Base-by-base conservation (phyloP, 192 early-diverging fungal species). In the Pecoramyces ruminantium region DNA sequence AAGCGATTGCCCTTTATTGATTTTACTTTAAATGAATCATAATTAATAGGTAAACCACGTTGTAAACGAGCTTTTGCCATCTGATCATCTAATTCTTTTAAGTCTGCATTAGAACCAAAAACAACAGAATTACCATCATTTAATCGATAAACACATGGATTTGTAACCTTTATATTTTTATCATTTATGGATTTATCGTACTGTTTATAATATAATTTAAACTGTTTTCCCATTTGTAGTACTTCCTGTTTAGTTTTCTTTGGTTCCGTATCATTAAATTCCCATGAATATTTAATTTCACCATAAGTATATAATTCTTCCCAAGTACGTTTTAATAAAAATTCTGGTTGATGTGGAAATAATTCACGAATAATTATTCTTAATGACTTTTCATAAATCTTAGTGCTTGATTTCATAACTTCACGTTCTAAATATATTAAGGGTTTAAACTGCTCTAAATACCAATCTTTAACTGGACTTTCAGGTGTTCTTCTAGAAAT, bases 341-440 rank as follows among this genome's bases (percentile, higher is more conserved):
- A 67, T n/a, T 67, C 51, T 11, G 51, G 51, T 67, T 67, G 51
- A 67, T 67, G 51, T 3, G 51, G 51, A n/a, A 67, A 67, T 4
- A 67, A 6, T 21, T 67, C 51, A n/a, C 51, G 51, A 11, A 67
- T 67, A 67, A 67, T 67, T 5, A 67, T 8, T 11, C 9, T 67
- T 21, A 67, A 67, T n/a, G 51, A 67, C n/a, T 67, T 67, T 67
- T 27, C 51, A 67, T 67, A 67, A 2, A 67, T 9, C n/a, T n/a
- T 16, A 9, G 51, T 67, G 9, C 51, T 4, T 3, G 51, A 67
- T 27, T n/a, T 2, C 4, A 67, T 67, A n/a, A 67, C 51, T 67
- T 67, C 51, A n/a, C 87, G 85, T 82, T 89, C 88, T 78, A 87
- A 86, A 78, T 87, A 82, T 27, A 85, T 89, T 78, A 87, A 85